Conservation (phyloP, 176 grass and related monocot species). For the Cymbopogon citratus region DNA sequence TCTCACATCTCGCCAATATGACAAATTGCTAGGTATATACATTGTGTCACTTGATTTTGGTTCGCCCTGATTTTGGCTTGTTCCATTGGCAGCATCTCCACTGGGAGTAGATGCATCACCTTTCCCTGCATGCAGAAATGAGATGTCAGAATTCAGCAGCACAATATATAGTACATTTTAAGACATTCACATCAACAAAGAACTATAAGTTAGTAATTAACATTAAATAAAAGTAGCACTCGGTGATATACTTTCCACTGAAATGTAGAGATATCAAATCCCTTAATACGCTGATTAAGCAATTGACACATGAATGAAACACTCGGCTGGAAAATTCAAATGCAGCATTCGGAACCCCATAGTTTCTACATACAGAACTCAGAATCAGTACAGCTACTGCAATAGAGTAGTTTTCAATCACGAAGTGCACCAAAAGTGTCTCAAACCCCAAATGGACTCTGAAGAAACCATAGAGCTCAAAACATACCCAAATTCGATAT, state of each 20-base stretch:
- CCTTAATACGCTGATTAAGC: background rate
- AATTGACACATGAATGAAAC: background rate
- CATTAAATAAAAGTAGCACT: background rate
- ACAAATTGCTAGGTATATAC: conserved; percentile 39
- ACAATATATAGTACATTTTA: background rate
- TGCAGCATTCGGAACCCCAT: background rate
- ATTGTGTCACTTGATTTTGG: conserved; percentile 35
- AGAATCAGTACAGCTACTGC: background rate
- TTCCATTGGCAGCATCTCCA: conserved; percentile 44
- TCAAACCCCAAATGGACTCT: background rate
- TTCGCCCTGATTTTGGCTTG: conserved; percentile 35
- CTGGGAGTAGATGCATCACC: conserved; percentile 55
- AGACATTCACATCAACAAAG: background rate
- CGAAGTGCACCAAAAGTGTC: background rate
- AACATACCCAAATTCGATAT: background rate
- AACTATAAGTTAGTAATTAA: background rate
- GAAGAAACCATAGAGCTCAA: background rate
- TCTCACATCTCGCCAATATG: conserved; percentile 92
- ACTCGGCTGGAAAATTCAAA: background rate
- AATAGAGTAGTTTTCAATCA: background rate
- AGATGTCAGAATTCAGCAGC: conserved; percentile 10
- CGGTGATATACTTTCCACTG: background rate
- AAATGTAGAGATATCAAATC: background rate
- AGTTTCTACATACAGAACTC: background rate
- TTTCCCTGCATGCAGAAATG: conserved; percentile 53